Evolutionary conservation across 805 yeast species (phyloP), one percentile per base, ranked within the genome.

Genomic region (Zygoascus bituminiphila): DNA sequence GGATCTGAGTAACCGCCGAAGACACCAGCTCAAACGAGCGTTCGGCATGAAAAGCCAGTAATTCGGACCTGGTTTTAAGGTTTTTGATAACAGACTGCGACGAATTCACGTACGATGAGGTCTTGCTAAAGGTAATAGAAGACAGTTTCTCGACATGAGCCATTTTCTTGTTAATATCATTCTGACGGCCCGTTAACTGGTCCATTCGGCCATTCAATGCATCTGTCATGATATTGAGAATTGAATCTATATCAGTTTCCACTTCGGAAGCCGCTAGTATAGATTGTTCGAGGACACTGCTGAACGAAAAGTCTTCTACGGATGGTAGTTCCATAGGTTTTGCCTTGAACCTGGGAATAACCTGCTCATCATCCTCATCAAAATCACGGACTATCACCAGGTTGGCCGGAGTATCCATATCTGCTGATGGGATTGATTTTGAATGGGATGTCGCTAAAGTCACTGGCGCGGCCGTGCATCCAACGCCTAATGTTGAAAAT

Each of bases 81-180:
- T 25, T 24, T 22, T 41, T 41, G n/a, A 12, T 10, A 2, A 17
- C 14, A 5, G 15, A 25, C 12, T 26, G 44, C 9, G 35, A 50
- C 41, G 7, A 21, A 12, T 38, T 31, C 15, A 46, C 37, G 17
- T 46, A 38, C 6, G 46, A 26, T 9, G 52, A 44, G 36, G 54
- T 46, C 21, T 42, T 42, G 5, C 36, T 41, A 2, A 49, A 19
- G 2, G 53, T 46, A 7, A 35, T 23, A 12, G 42, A 24, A 8
- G 55, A 49, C 20, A 52, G 36, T 14, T 40, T 24, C 42, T 55
- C 58, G 20, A 55, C 33, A 15, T 39, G 33, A 1, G 25, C 45
- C 55, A 55, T 55, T 24, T 51, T 43, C 12, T 42, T 33, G 14
- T 49, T 42, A 21, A 55, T 40, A 6, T 45, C 43, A 2, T 21